Percentiles rank a stretch among this genome's conserved stretches.
These are phyloP conservation scores for Coemansia sp. DNA, from an alignment of 192 early-diverging fungal genomes.

Conservation along the genomic window DNA sequence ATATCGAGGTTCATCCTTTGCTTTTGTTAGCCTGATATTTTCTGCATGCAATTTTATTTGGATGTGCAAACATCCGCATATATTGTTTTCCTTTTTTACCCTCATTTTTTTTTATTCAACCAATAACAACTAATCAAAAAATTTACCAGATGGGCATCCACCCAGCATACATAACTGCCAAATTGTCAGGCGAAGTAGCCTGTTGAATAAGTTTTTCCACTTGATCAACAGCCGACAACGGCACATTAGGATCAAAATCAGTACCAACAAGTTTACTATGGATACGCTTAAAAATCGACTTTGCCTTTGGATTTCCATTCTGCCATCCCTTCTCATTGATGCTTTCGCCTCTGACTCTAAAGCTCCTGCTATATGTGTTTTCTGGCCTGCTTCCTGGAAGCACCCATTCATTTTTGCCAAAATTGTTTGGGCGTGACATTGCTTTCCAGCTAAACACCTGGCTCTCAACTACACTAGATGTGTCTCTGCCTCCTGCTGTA, in stretches of 20 bases:
- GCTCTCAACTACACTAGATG: conserved; percentile 1
- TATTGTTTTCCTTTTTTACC: background rate
- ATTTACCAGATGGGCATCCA: conserved; percentile 59
- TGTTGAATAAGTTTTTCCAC: conserved; percentile 87
- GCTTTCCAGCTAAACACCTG: conserved; percentile 1
- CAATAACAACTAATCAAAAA: conserved; percentile 6
- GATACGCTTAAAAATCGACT: conserved; percentile 84
- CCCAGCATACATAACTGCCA: conserved; percentile 75
- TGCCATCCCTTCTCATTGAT: conserved; percentile 25
- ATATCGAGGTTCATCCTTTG: too few species aligned
- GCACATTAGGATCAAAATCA: conserved; percentile 82
- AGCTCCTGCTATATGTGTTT: conserved; percentile 23
- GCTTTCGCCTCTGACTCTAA: conserved; percentile 4
- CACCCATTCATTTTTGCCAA: background rate
- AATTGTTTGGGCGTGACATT: background rate
- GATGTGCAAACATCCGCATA: background rate
- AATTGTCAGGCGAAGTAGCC: conserved; percentile 86
- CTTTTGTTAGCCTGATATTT: background rate
- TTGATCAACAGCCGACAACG: conserved; percentile 79
- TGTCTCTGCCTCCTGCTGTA: background rate
- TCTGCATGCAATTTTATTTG: conserved; percentile 2
- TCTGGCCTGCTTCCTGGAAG: conserved; percentile 20
- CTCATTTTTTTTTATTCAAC: background rate
- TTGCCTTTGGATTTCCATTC: conserved; percentile 68
- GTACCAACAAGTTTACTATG: conserved; percentile 91